Conservation (phyloP, 2,329 filamentous ascomycete genomes). For the Furcasterigmium sp. region DNA sequence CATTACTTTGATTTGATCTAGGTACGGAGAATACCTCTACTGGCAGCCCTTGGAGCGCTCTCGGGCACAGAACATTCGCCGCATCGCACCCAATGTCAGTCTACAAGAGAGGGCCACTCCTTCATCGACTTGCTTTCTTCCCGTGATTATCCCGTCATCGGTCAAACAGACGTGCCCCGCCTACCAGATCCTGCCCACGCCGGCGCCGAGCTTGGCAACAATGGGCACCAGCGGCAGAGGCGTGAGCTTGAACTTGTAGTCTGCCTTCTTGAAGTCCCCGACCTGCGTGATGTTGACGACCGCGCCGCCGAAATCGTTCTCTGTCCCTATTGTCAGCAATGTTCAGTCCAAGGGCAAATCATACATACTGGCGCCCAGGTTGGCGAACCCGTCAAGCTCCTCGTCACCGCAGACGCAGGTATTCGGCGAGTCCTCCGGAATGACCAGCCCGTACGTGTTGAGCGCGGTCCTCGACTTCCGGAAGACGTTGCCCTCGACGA, state of each 20-base stretch:
- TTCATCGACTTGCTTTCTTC: too few species aligned
- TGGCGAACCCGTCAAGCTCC: slow-evolving; percentile 49
- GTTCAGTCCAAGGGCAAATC: rapidly evolving
- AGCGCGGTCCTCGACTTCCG: slow-evolving; percentile 41
- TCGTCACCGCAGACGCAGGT: slow-evolving; percentile 46
- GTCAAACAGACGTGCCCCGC: too few species aligned
- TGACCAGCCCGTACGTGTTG: slow-evolving; percentile 48
- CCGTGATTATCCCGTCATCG: too few species aligned
- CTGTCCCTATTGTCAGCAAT: slow-evolving; percentile 13
- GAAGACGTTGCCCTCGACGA: slow-evolving; percentile 45
- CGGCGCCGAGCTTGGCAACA: slow-evolving; percentile 36
- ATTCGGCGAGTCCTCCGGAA: slow-evolving; percentile 50
- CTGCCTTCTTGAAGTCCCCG: slow-evolving; percentile 41
- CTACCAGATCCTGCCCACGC: slow-evolving; percentile 34
- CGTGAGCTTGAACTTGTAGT: slow-evolving; percentile 43
- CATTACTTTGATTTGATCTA: too few species aligned
- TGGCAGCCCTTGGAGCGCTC: too few species aligned
- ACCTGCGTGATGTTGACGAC: slow-evolving; percentile 46
- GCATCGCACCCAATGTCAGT: too few species aligned
- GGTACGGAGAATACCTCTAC: too few species aligned
- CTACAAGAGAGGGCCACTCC: too few species aligned
- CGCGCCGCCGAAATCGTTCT: slow-evolving; percentile 41
- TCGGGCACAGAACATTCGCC: too few species aligned
- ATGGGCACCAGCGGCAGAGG: slow-evolving; percentile 33
- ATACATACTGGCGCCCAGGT: slow-evolving; percentile 43